phyloP scores from a whole-genome alignment of 441 rosid genomes.

The Arabidopsis lyrata region DNA sequence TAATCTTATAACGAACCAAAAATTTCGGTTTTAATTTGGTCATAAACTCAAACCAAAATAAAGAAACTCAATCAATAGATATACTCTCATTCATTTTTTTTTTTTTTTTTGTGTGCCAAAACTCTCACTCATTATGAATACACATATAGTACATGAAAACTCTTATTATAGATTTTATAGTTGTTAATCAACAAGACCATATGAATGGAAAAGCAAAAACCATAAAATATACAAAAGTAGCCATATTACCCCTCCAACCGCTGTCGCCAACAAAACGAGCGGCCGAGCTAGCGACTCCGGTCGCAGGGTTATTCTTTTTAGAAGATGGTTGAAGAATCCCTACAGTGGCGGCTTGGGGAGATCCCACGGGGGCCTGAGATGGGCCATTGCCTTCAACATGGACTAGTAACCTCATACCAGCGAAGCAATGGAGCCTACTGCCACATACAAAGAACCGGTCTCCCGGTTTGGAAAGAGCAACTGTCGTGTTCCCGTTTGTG shows the following conservation, averaged over 20 bases:
- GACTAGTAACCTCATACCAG: slow-evolving; percentile 89
- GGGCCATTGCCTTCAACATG: slow-evolving; percentile 52
- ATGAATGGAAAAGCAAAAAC: slow-evolving; percentile 35
- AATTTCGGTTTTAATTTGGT: not conserved
- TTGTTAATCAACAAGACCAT: slow-evolving; percentile 14
- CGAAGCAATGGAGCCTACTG: slow-evolving; percentile 69
- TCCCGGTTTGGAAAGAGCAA: slow-evolving; percentile 66
- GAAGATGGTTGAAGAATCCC: slow-evolving; percentile 54
- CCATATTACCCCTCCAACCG: not conserved
- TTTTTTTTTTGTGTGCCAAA: too few relatives aligned
- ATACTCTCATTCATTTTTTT: too few relatives aligned
- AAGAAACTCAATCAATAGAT: slow-evolving; percentile 6
- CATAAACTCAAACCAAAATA: not conserved
- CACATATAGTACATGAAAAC: not conserved
- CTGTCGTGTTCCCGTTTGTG: slow-evolving; percentile 78
- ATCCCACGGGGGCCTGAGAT: slow-evolving; percentile 56
- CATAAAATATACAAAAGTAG: slow-evolving; percentile 1
- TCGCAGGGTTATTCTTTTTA: slow-evolving; percentile 59
- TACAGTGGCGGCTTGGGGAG: slow-evolving; percentile 58
- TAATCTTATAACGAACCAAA: not conserved
- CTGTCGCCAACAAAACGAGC: slow-evolving; percentile 3
- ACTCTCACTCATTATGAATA: slow-evolving; percentile 4
- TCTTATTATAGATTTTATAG: not conserved
- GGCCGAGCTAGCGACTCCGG: slow-evolving; percentile 51
- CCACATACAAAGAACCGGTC: slow-evolving; percentile 66